Percentiles rank a stretch among this genome's conserved stretches.
Conservation (phyloP, 306 rosid species). For the Phaseolus lunatus region DNA sequence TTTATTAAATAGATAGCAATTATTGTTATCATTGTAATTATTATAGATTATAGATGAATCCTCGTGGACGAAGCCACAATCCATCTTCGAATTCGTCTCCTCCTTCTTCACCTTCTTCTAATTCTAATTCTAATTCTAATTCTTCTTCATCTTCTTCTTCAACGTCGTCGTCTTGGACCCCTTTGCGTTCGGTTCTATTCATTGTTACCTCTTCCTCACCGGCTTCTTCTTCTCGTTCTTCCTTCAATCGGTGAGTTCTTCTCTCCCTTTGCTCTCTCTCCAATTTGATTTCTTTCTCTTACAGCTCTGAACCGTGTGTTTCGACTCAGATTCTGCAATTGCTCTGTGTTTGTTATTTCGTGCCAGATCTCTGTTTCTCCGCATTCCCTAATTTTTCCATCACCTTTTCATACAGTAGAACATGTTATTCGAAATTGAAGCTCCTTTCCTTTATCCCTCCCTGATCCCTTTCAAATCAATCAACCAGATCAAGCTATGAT, state of each 20-base stretch:
- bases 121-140: neutral
- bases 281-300: neutral
- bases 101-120: neutral
- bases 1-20: slow-evolving; percentile 32
- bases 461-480: slow-evolving; percentile 26
- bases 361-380: slow-evolving; percentile 60
- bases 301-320: neutral
- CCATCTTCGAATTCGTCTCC: slow-evolving; percentile 75
- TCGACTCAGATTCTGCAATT: slow-evolving; percentile 43
- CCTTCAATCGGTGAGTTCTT: slow-evolving; percentile 97
- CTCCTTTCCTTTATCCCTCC: slow-evolving; percentile 17
- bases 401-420: slow-evolving; percentile 1
- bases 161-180: slow-evolving; percentile 84
- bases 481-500: slow-evolving; percentile 4
- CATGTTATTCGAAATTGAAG: slow-evolving; percentile 29
- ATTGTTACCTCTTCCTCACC: slow-evolving; percentile 96
- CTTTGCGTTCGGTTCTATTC: slow-evolving; percentile 97
- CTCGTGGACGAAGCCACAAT: slow-evolving; percentile 79
- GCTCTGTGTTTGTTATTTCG: slow-evolving; percentile 51
- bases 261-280: slow-evolving; percentile 44
- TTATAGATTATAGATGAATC: slow-evolving; percentile 70
- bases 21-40: neutral
- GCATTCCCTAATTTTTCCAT: slow-evolving; percentile 36
- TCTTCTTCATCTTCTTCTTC: slow-evolving; percentile 48
- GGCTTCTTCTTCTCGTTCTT: slow-evolving; percentile 82